Conservation (phyloP, 345 rosid species). For the thale cress (Arabidopsis thaliana) region TAIR10.1 NC_003075.7:10853501-10854000, state of each 20-base stretch:
- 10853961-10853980: constrained; percentile 19
- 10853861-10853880: constrained; percentile 12
- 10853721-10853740: constrained; percentile 1
- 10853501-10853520: constrained; percentile 38
- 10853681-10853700: constrained; percentile 30
- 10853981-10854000: constrained; percentile 15
- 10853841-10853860: constrained; percentile 9
- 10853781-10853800: not conserved
- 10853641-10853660: constrained; percentile 40
- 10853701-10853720: constrained; percentile 29
- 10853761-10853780: constrained; percentile 5
- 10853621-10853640: constrained; percentile 34
- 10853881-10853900: not conserved
- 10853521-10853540: constrained; percentile 40
- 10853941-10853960: not conserved
- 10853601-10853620: not conserved
- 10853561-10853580: constrained; percentile 31
- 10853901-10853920: not conserved
- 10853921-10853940: not conserved
- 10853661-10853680: constrained; percentile 35
- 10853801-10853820: not conserved
- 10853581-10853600: constrained; percentile 5
- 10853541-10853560: constrained; percentile 42
- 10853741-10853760: not conserved
- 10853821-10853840: constrained; percentile 20